Conservation (phyloP, 352 stramenopile species). For the Pilasporangium apinafurcum region DNA sequence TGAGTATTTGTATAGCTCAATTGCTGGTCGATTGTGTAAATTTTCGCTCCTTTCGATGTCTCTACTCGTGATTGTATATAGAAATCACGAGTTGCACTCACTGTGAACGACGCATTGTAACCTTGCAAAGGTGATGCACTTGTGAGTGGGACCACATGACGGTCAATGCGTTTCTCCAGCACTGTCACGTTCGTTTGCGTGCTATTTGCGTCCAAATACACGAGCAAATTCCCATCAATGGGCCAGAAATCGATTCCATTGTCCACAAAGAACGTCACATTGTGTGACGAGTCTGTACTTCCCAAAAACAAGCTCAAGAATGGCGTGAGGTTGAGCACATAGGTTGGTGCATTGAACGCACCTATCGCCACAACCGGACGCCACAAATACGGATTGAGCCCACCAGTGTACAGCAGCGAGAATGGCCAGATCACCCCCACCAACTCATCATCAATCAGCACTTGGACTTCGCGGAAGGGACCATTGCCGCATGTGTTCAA, state of each 20-base stretch:
- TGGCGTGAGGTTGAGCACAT: slow-evolving; percentile 65
- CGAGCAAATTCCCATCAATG: slow-evolving; percentile 55
- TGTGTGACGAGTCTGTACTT: slow-evolving; percentile 28
- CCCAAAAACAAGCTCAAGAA: slow-evolving; percentile 61
- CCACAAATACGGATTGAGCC: slow-evolving; percentile 74
- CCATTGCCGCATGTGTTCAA: slow-evolving; percentile 30
- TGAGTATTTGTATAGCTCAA: slow-evolving; percentile 47
- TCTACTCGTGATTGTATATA: slow-evolving; percentile 43
- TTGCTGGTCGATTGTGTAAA: slow-evolving; percentile 46
- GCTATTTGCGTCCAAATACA: slow-evolving; percentile 37
- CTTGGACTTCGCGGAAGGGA: slow-evolving; percentile 62
- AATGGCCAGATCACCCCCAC: slow-evolving; percentile 69
- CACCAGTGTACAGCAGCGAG: slow-evolving; percentile 70
- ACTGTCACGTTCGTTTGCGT: slow-evolving; percentile 28
- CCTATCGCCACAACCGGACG: slow-evolving; percentile 65
- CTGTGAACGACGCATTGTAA: slow-evolving; percentile 42
- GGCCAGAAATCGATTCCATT: slow-evolving; percentile 66
- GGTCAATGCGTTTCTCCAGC: slow-evolving; percentile 22
- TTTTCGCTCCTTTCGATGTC: slow-evolving; percentile 42
- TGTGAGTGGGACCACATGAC: slow-evolving; percentile 16
- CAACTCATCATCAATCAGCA: slow-evolving; percentile 55
- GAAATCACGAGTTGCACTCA: slow-evolving; percentile 25
- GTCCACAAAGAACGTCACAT: slow-evolving; percentile 54
- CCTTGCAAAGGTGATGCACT: slow-evolving; percentile 6
- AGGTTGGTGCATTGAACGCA: slow-evolving; percentile 67